Evolutionary conservation across 305 asterid species (phyloP), one percentile per base, ranked within the genome.

Genomic region (Fraxinus angustifolia): DNA sequence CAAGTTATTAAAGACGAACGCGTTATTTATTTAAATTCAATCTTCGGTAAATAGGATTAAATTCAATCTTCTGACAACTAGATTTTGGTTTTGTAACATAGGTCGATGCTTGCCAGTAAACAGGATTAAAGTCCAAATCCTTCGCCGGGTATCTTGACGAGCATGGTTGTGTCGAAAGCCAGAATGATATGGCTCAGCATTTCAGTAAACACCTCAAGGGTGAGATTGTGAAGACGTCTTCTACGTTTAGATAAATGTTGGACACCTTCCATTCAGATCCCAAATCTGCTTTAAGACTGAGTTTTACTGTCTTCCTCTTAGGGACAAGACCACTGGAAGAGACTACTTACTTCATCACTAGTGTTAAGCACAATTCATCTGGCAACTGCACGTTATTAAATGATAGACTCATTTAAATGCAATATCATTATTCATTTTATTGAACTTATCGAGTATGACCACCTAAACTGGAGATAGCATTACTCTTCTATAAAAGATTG

Each of bases 51-150:
- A 28, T 28, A 28, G 30, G 30, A 28, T 28, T 28, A 28, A 28
- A 28, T 28, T 28, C 30, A 28, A 28, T 28, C 2, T 28, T 28
- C 30, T 28, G 30, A 1, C 30, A 28, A 28, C 30, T 28, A 28
- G 30, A 19, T 89, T 89, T 68, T 90, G 94, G 96, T 86, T 92
- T 68, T 91, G 89, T 75, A 91, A 91, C 81, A 87, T 91, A 8
- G 91, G 93, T 19, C 94, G 96, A 3, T 90, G 96, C 76, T 74
- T 79, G 34, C 84, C 86, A 0, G 28, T 72, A 0, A 45, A 45
- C 56, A 45, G 56, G 56, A 3, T 12, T 45, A 45, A 12, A 45
- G 17, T 45, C 17, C 17, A 45, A 45, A 45, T 45, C 56, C 56
- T 12, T 12, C 17, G 16, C 17, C 6, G n/a, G n/a, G 53, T 42